Evolutionary conservation across 164 flowering plant genomes (phyloP), one percentile per base, ranked within the genome.

Genomic region (Stephania cephalantha): DNA sequence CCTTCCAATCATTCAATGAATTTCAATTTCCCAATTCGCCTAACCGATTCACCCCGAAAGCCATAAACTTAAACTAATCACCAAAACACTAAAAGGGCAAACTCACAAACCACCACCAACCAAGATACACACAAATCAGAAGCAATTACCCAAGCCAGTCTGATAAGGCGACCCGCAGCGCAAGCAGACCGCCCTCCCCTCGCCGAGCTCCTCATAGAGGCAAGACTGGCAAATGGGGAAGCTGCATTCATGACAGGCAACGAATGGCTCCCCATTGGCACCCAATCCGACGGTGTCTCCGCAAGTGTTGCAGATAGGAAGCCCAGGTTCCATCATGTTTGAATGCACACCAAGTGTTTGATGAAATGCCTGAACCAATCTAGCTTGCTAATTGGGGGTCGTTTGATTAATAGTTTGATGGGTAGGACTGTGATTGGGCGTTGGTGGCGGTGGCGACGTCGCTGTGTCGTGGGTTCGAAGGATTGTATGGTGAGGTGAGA

Each of bases 181-280:
- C 80, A 87, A 72, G 84, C 99, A 93, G 30, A 80, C 77, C 45
- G 79, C 86, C 17, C 87, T 84, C 11, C 97, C 98, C 68, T 92
- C 92, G 61, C 86, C 85, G 82, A 88, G 75, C 71, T 92, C 97
- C 46, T 81, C 84, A 58, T 89, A 88, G 22, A 89, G 48, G 71
- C 99, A 93, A 53, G 83, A 20, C 73, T 78, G 84, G 81, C 99
- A 96, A 71, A 93, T 80, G 31, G 95, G 88, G 80, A 83, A 88
- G 71, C 86, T 88, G 64, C 99, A 93, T 74, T 89, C 94, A 80
- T 84, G 91, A 75, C 99, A 96, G 63, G 90, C 98, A 73, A 89
- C 86, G 75, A 96, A 93, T 30, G 84, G 79, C 81, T 88, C 91
- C 3, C 97, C 97, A 53, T 90, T 85, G 2, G 87, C 68, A 74